phyloP scores from a whole-genome alignment of 805 yeast genomes.

The Candida takata region DNA sequence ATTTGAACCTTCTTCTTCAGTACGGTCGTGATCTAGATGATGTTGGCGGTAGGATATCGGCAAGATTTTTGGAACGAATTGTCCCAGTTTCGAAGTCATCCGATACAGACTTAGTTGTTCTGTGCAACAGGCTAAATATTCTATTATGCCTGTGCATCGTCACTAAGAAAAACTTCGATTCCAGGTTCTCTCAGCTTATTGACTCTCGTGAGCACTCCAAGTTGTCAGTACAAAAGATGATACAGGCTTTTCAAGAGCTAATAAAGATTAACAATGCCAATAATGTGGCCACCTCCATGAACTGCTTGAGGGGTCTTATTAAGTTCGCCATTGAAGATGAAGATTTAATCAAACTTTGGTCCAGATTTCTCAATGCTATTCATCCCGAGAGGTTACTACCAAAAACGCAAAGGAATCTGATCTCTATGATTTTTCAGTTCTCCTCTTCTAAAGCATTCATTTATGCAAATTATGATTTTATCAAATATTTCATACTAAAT shows the following conservation, averaged over 20 bases:
- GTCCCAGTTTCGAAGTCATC: slow-evolving; percentile 16
- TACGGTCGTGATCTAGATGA: slow-evolving; percentile 2
- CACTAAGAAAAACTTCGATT: slow-evolving; percentile 15
- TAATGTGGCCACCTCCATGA: slow-evolving; percentile 1
- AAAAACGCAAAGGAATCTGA: slow-evolving; percentile 9
- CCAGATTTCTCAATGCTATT: slow-evolving; percentile 1
- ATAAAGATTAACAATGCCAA: slow-evolving; percentile 8
- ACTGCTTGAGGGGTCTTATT: slow-evolving; percentile 3
- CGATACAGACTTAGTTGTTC: slow-evolving; percentile 7
- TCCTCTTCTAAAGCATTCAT: slow-evolving; percentile 7
- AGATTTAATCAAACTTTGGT: slow-evolving; percentile 7
- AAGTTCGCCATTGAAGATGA: neutral
- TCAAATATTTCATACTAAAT: slow-evolving; percentile 3
- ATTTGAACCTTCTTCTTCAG: slow-evolving; percentile 12
- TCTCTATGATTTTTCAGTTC: slow-evolving; percentile 8
- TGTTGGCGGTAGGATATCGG: slow-evolving; percentile 3
- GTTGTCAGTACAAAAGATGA: slow-evolving; percentile 2
- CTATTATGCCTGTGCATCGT: slow-evolving; percentile 10
- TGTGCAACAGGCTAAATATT: slow-evolving; percentile 20
- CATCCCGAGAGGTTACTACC: slow-evolving; percentile 1
- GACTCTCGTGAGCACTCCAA: slow-evolving; percentile 7
- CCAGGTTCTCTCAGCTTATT: slow-evolving; percentile 11
- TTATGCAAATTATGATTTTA: slow-evolving; percentile 1
- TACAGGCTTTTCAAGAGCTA: slow-evolving; percentile 7
- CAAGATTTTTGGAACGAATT: slow-evolving; percentile 17